A percentile compares a stretch with the other conserved stretches of the same genome.
Conservation (phyloP, 768 basidiomycete species). For the Tylopilus intermedius region DNA sequence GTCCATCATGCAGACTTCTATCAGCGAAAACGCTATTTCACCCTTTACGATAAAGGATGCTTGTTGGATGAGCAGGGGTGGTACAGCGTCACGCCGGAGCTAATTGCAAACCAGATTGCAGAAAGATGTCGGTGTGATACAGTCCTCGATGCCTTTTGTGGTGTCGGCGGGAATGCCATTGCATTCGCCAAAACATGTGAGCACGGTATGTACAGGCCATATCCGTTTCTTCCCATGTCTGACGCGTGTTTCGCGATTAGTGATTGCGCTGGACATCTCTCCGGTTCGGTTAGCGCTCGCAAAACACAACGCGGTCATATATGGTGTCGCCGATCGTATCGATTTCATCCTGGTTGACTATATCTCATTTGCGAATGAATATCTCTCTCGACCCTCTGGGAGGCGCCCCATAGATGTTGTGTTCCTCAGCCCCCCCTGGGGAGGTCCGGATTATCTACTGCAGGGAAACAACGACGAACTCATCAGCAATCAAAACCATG, state of each 20-base stretch:
- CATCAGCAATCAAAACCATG: neutral
- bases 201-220: conserved; percentile 54
- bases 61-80: conserved; percentile 94
- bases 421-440: conserved; percentile 95
- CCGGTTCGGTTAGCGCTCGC: conserved; percentile 83
- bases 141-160: conserved; percentile 92
- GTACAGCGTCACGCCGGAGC: conserved; percentile 95
- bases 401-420: conserved; percentile 74
- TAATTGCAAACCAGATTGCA: conserved; percentile 88
- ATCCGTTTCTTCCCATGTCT: neutral
- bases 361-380: conserved; percentile 65
- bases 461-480: conserved; percentile 1
- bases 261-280: conserved; percentile 90
- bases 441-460: conserved; percentile 70
- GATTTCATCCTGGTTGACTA: conserved; percentile 91
- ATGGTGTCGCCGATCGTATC: conserved; percentile 92
- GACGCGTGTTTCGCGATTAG: conserved; percentile 37
- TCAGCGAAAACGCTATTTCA: conserved; percentile 80
- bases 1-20: conserved; percentile 61
- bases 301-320: conserved; percentile 87
- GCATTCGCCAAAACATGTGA: conserved; percentile 96
- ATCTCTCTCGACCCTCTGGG: conserved; percentile 28
- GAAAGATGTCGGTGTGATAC: conserved; percentile 83
- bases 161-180: conserved; percentile 96
- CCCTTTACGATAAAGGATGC: conserved; percentile 74